phyloP scores from a whole-genome alignment of 768 basidiomycete species.

The Cantharellus anzutake region DNA sequence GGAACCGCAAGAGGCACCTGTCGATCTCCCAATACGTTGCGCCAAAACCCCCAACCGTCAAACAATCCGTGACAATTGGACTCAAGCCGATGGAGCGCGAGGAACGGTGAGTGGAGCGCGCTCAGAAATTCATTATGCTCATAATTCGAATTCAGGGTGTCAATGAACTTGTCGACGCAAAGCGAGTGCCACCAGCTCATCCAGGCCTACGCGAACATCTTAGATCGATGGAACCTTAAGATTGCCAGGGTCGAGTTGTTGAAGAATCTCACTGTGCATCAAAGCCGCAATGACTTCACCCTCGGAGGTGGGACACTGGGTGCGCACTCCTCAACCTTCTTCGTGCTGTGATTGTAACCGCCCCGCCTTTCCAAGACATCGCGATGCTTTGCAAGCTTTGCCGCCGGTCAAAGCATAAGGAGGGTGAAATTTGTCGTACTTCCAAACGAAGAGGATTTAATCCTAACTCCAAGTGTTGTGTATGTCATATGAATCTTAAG shows the following conservation, averaged over 20 bases:
- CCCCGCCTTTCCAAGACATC: constrained; percentile 17
- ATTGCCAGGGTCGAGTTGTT: neutral
- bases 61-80: neutral
- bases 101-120: neutral
- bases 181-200: constrained; percentile 29
- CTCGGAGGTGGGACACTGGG: constrained; percentile 2
- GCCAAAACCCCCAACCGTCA: neutral
- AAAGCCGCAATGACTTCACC: too few relatives aligned
- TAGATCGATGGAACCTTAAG: constrained; percentile 43
- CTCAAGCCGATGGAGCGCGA: neutral
- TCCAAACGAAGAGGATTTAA: constrained; percentile 24
- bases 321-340: neutral
- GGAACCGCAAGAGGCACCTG: neutral
- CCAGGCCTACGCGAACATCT: constrained; percentile 50
- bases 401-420: constrained; percentile 17
- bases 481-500: constrained; percentile 61
- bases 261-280: neutral
- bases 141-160: neutral
- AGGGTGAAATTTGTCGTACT: constrained; percentile 19
- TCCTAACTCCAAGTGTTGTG: constrained; percentile 36
- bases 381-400: constrained; percentile 27
- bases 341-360: constrained; percentile 12
- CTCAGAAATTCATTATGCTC: neutral
- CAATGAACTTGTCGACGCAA: neutral
- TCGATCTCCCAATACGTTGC: neutral